Evolutionary conservation across 2,329 filamentous ascomycete genomes (phyloP).

Genomic region (Tricladium varicosporioides): DNA sequence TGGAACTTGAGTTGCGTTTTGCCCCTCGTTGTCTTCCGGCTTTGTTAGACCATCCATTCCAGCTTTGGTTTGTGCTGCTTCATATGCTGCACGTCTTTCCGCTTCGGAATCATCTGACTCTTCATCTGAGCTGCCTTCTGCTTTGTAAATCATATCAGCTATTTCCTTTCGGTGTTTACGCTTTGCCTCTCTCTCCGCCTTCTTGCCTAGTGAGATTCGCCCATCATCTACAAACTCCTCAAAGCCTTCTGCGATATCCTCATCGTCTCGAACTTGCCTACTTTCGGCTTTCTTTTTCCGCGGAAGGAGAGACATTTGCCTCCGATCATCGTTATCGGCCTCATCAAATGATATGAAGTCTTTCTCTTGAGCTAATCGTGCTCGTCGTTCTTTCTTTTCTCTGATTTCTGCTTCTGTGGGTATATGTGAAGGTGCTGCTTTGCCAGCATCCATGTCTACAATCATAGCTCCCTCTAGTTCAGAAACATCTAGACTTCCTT

Average conservation of each 20-base stretch:
- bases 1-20: constrained; percentile 27
- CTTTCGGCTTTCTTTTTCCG: constrained; percentile 66
- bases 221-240: constrained; percentile 89
- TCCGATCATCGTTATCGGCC: constrained; percentile 45
- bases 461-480: constrained; percentile 65
- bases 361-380: constrained; percentile 72
- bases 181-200: constrained; percentile 71
- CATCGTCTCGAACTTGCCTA: constrained; percentile 78
- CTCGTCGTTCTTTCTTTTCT: constrained; percentile 86
- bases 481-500: constrained; percentile 56
- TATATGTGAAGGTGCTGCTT: constrained; percentile 48
- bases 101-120: constrained; percentile 68
- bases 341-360: constrained; percentile 66
- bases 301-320: constrained; percentile 40
- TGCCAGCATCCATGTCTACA: constrained; percentile 45
- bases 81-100: constrained; percentile 77
- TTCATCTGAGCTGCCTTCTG: constrained; percentile 64
- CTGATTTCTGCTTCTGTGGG: constrained; percentile 81
- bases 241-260: constrained; percentile 90
- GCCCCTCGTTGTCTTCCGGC: constrained; percentile 40
- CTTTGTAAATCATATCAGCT: constrained; percentile 76
- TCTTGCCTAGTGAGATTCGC: constrained; percentile 71
- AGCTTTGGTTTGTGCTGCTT: constrained; percentile 79
- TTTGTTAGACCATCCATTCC: constrained; percentile 73
- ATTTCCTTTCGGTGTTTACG: constrained; percentile 72